phyloP scores from a whole-genome alignment of 768 basidiomycete species.

The Tulasnella sp. region DNA sequence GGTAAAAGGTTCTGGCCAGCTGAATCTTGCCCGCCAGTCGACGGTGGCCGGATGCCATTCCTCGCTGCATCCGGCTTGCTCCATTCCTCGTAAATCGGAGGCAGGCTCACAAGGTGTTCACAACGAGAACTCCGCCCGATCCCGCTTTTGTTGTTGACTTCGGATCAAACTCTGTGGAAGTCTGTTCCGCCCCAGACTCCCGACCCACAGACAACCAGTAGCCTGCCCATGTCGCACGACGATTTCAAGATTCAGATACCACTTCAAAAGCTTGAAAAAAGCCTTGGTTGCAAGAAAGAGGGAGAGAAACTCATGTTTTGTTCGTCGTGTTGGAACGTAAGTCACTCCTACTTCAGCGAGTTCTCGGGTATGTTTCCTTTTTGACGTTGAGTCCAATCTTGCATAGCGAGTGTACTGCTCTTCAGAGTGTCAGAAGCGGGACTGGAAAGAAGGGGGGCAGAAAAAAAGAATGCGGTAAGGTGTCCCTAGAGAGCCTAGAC shows the following conservation, averaged over 20 bases:
- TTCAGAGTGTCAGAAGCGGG: conserved; percentile 13
- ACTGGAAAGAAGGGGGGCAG: conserved; percentile 18
- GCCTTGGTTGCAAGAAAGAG: neutral
- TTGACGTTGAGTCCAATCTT: neutral
- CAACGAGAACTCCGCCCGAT: neutral
- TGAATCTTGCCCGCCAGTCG: neutral
- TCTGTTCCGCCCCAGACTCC: too few species aligned
- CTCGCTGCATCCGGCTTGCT: too few species aligned
- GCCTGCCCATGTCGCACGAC: neutral
- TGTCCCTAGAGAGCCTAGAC: too few species aligned
- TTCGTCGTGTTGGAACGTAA: conserved; percentile 11
- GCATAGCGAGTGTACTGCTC: conserved; percentile 19
- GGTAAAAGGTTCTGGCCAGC: neutral
- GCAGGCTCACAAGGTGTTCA: neutral
- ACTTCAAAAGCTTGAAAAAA: conserved; percentile 6
- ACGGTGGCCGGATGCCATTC: neutral
- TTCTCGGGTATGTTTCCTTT: neutral
- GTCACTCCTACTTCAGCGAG: neutral
- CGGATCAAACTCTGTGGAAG: too few species aligned
- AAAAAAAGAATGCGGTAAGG: conserved; percentile 14
- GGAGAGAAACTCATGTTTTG: neutral
- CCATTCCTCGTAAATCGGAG: neutral
- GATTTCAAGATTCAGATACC: conserved; percentile 10
- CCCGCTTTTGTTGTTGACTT: too few species aligned
- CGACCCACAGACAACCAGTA: too few species aligned